phyloP scores from a whole-genome alignment of 2,329 filamentous ascomycete species.

The Diaporthe velutina region DNA sequence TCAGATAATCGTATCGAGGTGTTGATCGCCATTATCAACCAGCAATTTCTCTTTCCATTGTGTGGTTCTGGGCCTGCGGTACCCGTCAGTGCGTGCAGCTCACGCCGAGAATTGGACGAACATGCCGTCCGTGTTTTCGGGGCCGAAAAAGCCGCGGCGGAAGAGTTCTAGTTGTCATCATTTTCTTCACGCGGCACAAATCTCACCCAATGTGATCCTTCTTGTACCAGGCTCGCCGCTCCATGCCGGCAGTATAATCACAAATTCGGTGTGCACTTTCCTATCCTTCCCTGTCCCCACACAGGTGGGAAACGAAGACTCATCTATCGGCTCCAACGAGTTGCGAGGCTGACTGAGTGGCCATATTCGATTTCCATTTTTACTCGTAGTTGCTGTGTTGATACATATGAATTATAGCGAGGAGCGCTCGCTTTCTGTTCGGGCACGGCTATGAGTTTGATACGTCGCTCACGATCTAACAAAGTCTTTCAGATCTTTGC shows the following conservation, averaged over 20 bases:
- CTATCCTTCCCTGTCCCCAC: not conserved
- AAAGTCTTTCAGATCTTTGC: conserved; percentile 70
- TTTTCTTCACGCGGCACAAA: not conserved
- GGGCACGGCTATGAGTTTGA: not conserved
- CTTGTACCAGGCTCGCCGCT: not conserved
- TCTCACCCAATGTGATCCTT: not conserved
- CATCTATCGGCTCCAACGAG: too few species aligned
- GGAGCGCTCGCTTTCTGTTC: not conserved
- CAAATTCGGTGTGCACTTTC: not conserved
- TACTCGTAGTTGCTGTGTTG: conserved; percentile 22
- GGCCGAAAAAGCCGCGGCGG: not conserved
- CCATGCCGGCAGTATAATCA: too few species aligned
- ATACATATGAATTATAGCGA: conserved; percentile 31
- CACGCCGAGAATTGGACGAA: conserved; percentile 2
- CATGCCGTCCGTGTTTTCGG: not conserved
- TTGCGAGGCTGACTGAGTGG: not conserved
- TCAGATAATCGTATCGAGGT: not conserved
- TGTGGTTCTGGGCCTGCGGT: not conserved
- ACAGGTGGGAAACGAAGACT: not conserved
- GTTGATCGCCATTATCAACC: not conserved
- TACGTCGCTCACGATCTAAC: conserved; percentile 53
- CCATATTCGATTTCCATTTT: not conserved
- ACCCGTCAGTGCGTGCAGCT: not conserved
- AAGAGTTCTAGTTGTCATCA: not conserved
- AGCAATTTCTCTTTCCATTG: not conserved